Base-by-base conservation (phyloP, 1,284 basidiomycete genomes). In the Dichomitus squalens region DNA sequence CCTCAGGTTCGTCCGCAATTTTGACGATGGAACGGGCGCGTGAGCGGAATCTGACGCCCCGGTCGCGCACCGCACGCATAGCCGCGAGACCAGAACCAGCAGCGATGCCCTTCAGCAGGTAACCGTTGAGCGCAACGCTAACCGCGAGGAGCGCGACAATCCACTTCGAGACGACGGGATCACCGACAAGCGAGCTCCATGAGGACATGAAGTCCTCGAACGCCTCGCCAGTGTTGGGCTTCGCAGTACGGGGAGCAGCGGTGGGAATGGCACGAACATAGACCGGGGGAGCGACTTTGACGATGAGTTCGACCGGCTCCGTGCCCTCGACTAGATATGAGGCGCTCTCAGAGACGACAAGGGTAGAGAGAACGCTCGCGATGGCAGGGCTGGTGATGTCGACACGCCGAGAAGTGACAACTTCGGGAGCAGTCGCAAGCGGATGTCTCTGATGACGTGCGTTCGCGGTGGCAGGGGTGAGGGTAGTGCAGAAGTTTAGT, bases 131-230 rank as follows among this genome's bases (percentile, higher is more conserved):
- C 60, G 90, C 86, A 62, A 99, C 89, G 62, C 90, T 94, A 64
- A 96, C 84, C 3, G 87, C 90, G 33, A 99, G 85, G 16, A 92
- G 81, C 52, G 95, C 80, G 53, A 98, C 92, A 67, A 99, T 96
- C 93, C 94, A 97, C 78, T 99, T 99, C 69, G 87, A 90, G 65
- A 99, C 78, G 53, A 98, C 86, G 0, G 96, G 96, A 70, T 99
- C 96, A 31, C 95, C 95, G 52, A 98, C 95, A 61, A 98, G 86
- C n/a, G 81, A 79, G 7, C 93, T 94, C 96, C 96, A 98, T n/a
- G 86, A 84, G 38, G 86, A 87, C 90, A 98, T 93, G 78, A 97
- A 95, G 60, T 86, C 82, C 64, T 97, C 95, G 60, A 97, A 77
- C 38, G 76, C 68, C 60, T 77, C 72, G 48, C 66, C 62, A 29